Percentiles rank a stretch among this genome's conserved stretches.
phyloP scores from a whole-genome alignment of 495 filamentous ascomycete genomes.

The Penicillium coprophilum region DNA sequence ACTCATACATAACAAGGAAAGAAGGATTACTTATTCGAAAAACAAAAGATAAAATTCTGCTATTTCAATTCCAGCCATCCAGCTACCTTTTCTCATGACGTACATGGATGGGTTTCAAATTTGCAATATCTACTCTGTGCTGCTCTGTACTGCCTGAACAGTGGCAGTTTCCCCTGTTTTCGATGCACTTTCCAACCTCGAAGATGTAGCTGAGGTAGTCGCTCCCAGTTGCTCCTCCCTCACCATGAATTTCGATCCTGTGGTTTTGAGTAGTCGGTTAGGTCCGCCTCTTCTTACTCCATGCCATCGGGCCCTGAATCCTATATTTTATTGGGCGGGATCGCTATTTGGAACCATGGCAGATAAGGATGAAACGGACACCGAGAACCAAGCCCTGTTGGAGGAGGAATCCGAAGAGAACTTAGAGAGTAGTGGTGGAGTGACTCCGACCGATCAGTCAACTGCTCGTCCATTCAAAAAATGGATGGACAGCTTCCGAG shows the following conservation, averaged over 20 bases:
- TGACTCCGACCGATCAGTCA: conserved; percentile 10
- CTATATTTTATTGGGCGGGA: conserved; percentile 2
- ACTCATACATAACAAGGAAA: not conserved
- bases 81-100: conserved; percentile 25
- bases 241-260: conserved; percentile 15
- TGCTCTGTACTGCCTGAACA: not conserved
- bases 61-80: conserved; percentile 25
- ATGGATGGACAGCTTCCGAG: conserved; percentile 57
- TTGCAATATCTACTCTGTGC: conserved; percentile 7
- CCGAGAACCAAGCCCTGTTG: not conserved
- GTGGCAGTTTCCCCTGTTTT: conserved; percentile 14
- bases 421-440: not conserved
- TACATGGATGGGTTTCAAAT: conserved; percentile 35
- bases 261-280: conserved; percentile 1
- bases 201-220: conserved; percentile 5
- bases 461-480: conserved; percentile 44
- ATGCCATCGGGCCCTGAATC: conserved; percentile 8
- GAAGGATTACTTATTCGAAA: not conserved
- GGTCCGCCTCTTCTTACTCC: conserved; percentile 10
- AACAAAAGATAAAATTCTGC: not conserved
- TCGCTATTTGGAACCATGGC: conserved; percentile 18
- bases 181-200: not conserved
- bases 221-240: conserved; percentile 20
- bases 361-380: conserved; percentile 6
- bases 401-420: conserved; percentile 20